These are phyloP conservation scores for Oemleria cerasiformis DNA, from an alignment of 306 rosid genomes.

Conservation along the genomic window DNA sequence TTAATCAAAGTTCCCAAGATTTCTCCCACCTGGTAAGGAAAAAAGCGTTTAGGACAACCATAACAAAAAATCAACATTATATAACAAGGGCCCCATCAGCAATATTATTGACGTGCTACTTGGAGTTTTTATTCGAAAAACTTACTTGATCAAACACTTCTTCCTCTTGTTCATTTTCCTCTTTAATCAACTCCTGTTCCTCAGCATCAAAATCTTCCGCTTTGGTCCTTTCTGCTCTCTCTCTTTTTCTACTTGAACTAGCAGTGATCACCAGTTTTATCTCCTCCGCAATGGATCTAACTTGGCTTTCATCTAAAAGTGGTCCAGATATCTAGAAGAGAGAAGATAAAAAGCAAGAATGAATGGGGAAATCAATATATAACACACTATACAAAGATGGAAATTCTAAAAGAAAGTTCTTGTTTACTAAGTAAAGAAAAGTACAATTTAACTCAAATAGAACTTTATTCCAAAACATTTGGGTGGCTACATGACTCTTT, in stretches of 20 bases:
- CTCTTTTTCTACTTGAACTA: slow-evolving; percentile 86
- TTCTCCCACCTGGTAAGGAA: slow-evolving; percentile 82
- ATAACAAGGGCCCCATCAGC: neutral
- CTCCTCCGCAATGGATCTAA: slow-evolving; percentile 78
- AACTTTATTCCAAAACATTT: neutral
- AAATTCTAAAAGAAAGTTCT: neutral
- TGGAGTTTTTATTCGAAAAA: slow-evolving; percentile 12
- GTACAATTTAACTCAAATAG: neutral
- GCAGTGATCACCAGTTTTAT: slow-evolving; percentile 91
- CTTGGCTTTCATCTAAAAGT: slow-evolving; percentile 88
- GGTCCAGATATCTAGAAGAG: slow-evolving; percentile 71
- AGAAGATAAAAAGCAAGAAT: neutral
- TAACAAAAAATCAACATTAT: slow-evolving; percentile 7
- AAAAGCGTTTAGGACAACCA: slow-evolving; percentile 13
- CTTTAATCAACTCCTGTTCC: slow-evolving; percentile 83
- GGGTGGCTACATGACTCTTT: neutral
- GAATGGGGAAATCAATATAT: no score
- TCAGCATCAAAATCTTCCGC: slow-evolving; percentile 99
- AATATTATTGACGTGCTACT: slow-evolving; percentile 3
- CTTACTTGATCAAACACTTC: slow-evolving; percentile 99
- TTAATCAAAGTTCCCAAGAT: slow-evolving; percentile 95
- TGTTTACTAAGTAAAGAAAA: neutral
- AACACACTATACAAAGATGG: neutral
- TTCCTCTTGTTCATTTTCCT: slow-evolving; percentile 99
- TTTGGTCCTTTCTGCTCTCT: slow-evolving; percentile 80